phyloP scores from a whole-genome alignment of 2,329 filamentous ascomycete genomes.

The Hypoxylon sp. region DNA sequence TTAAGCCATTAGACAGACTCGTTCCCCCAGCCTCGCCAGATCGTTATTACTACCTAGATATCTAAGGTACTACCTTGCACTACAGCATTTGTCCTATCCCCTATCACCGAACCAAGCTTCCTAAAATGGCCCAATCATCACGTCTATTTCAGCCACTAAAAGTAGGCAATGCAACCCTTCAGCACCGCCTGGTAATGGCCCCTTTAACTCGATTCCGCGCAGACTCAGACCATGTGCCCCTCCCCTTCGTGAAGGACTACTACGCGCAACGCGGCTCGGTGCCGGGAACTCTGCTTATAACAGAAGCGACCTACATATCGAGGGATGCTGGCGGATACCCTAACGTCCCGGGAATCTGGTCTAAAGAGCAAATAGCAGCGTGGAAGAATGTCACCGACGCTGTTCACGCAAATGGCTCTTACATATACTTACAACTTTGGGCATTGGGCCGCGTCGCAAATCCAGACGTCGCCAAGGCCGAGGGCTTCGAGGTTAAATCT shows the following conservation, averaged over 20 bases:
- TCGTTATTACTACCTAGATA: neutral
- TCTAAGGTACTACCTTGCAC: too few relatives aligned
- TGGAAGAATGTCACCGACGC: conserved; percentile 70
- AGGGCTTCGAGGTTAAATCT: conserved; percentile 44
- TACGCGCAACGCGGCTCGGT: conserved; percentile 48
- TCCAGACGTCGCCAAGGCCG: conserved; percentile 20
- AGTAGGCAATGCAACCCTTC: conserved; percentile 44
- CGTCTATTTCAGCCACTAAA: conserved; percentile 46
- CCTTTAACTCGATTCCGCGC: conserved; percentile 66
- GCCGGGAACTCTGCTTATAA: conserved; percentile 61
- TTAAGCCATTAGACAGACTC: neutral
- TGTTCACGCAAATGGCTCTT: conserved; percentile 69
- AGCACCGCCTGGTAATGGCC: conserved; percentile 56
- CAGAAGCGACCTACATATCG: conserved; percentile 66
- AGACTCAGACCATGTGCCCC: conserved; percentile 56
- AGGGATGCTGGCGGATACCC: conserved; percentile 59
- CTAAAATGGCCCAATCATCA: conserved; percentile 37
- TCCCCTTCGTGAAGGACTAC: conserved; percentile 51
- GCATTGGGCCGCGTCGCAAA: conserved; percentile 66
- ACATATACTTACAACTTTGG: conserved; percentile 71
- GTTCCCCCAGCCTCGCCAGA: too few relatives aligned
- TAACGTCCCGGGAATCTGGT: conserved; percentile 67
- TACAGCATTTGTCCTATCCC: neutral
- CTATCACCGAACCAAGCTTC: conserved; percentile 1
- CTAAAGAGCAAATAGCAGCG: conserved; percentile 61